Evolutionary conservation across 257 asterid species (phyloP).

Genomic region (Datura wrightii): DNA sequence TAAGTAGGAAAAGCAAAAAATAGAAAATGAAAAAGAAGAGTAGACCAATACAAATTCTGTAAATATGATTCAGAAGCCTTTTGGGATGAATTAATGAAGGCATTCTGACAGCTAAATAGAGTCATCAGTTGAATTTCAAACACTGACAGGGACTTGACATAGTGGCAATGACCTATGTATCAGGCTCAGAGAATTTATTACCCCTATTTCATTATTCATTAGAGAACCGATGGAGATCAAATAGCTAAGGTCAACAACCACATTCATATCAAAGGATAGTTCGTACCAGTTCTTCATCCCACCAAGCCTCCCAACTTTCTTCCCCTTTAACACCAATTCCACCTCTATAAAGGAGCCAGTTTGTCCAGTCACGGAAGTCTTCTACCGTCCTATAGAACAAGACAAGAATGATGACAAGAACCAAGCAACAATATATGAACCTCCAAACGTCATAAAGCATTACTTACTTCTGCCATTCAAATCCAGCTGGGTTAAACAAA

Average conservation of each 20-base stretch:
- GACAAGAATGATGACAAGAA: slow-evolving; percentile 36
- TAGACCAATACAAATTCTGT: slow-evolving; percentile 12
- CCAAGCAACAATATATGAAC: slow-evolving; percentile 33
- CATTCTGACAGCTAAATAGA: neutral
- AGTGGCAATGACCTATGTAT: neutral
- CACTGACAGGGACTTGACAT: neutral
- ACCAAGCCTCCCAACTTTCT: slow-evolving; percentile 99
- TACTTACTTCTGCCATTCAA: slow-evolving; percentile 99
- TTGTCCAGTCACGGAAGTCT: slow-evolving; percentile 98
- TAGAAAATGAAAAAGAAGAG: neutral
- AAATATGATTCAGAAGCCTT: neutral
- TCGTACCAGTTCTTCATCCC: slow-evolving; percentile 99
- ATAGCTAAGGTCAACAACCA: slow-evolving; percentile 6
- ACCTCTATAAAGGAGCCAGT: slow-evolving; percentile 98
- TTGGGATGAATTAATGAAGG: neutral
- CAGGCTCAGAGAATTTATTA: slow-evolving; percentile 21
- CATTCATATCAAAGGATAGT: neutral
- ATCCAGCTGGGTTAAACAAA: slow-evolving; percentile 96
- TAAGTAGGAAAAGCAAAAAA: neutral
- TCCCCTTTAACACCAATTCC: slow-evolving; percentile 99
- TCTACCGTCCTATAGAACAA: slow-evolving; percentile 79
- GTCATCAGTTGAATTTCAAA: neutral
- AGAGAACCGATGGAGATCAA: slow-evolving; percentile 31
- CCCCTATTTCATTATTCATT: slow-evolving; percentile 32
- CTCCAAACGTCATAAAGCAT: slow-evolving; percentile 21